phyloP scores from a whole-genome alignment of 73 alveolate species.

The Paraurostyla sp. region DNA sequence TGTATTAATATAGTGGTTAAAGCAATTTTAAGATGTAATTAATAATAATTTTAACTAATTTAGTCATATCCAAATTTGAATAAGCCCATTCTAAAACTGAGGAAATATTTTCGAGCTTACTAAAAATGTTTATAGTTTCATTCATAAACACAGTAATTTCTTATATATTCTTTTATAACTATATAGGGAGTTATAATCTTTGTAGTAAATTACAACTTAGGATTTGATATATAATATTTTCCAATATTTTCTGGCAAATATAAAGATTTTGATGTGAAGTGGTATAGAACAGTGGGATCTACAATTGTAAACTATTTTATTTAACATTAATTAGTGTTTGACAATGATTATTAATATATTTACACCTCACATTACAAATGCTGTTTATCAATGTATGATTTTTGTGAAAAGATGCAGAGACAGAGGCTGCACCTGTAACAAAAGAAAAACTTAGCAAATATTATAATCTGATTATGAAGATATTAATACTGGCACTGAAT shows the following conservation, averaged over 20 bases:
- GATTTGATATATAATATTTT: neutral
- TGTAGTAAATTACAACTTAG: constrained; percentile 59
- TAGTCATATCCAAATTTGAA: constrained; percentile 66
- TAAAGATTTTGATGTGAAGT: constrained; percentile 65
- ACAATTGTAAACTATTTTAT: constrained; percentile 55
- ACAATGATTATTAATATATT: constrained; percentile 62
- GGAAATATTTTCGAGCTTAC: constrained; percentile 54
- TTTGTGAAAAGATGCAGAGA: constrained; percentile 58
- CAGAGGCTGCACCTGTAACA: constrained; percentile 22
- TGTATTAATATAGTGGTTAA: constrained; percentile 59
- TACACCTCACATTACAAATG: constrained; percentile 62
- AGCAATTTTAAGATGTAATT: constrained; percentile 51
- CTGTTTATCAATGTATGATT: neutral
- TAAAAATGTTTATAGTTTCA: constrained; percentile 75
- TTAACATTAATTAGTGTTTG: neutral
- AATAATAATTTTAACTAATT: neutral
- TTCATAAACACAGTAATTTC: constrained; percentile 67
- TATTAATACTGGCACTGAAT: constrained; percentile 77
- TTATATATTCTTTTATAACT: neutral
- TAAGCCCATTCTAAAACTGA: constrained; percentile 51
- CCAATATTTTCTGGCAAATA: constrained; percentile 62
- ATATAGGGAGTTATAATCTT: constrained; percentile 63
- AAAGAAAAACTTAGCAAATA: constrained; percentile 14
- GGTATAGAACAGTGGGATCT: constrained; percentile 74
- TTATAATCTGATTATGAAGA: constrained; percentile 54